Evolutionary conservation across 352 stramenopile species (phyloP), one percentile per base, ranked within the genome.

Genomic region (Phytophthora meadii): DNA sequence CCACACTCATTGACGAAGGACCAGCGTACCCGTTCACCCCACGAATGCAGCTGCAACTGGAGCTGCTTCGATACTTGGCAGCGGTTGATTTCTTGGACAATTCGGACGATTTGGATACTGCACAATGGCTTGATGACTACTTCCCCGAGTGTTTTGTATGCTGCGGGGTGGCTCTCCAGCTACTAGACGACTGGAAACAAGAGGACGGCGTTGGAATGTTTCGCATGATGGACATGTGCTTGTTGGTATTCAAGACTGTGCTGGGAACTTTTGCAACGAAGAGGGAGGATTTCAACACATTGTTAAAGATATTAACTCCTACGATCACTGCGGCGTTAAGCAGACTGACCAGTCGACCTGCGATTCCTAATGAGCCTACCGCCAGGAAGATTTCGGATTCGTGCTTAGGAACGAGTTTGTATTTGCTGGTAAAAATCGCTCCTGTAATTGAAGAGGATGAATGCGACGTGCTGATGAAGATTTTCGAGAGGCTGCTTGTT

Each of bases 151-250:
- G 61, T 19, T 65, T 70, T 53, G 61, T 59, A 46, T 65, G 61
- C 39, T 69, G 61, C 17, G 54, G 47, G 15, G 47, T 57, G 5
- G 48, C 47, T 45, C 25, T 65, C 2, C 54, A 70, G 40, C 30
- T 65, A 40, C 40, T 70, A 19, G 34, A 48, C 7, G 8, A 32
- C 34, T 17, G 14, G n/a, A 36, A 50, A 7, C 7, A 7, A 51
- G 19, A 61, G 0, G 34, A 32, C 30, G 19, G 6, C 1, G 41
- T 19, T 24, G 62, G 54, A 40, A 39, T 70, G 39, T 27, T 55
- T 53, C 54, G 62, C 15, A 60, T 61, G 62, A 17, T 65, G 47
- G 55, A 65, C 32, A 61, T 65, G 62, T 61, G 47, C 22, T 41
- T 70, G 41, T 9, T 70, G 5, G 54, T 70, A 41, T n/a, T 65